Evolutionary conservation across 805 yeast genomes (phyloP).

Genomic region (Saccharomycopsis guyanensis): DNA sequence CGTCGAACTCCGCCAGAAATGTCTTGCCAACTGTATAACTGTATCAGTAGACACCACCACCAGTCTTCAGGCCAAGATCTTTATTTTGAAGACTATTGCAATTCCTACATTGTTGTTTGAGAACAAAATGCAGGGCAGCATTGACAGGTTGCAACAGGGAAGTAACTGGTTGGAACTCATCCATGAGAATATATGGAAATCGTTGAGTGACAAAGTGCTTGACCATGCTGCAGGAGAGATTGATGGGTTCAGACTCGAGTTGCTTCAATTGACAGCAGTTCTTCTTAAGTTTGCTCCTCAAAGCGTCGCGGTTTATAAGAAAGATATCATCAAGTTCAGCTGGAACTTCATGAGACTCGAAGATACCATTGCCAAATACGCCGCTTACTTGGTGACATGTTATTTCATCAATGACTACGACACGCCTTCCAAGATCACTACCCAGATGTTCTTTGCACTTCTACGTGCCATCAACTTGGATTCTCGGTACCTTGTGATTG

Average conservation of each 20-base stretch:
- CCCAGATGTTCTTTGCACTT: slow-evolving; percentile 87
- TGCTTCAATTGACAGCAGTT: slow-evolving; percentile 74
- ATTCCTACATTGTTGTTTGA: slow-evolving; percentile 62
- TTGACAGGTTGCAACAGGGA: slow-evolving; percentile 40
- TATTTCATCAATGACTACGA: slow-evolving; percentile 82
- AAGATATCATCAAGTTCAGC: slow-evolving; percentile 84
- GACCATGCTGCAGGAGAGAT: slow-evolving; percentile 56
- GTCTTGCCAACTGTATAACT: slow-evolving; percentile 44
- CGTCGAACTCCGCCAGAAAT: slow-evolving; percentile 38
- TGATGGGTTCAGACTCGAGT: slow-evolving; percentile 68
- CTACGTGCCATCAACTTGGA: slow-evolving; percentile 80
- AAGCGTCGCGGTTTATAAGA: slow-evolving; percentile 50
- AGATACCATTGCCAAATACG: slow-evolving; percentile 82
- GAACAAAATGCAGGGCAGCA: slow-evolving; percentile 40
- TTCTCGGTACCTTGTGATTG: slow-evolving; percentile 72
- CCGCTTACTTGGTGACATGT: slow-evolving; percentile 84
- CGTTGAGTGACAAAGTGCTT: slow-evolving; percentile 43
- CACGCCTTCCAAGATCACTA: slow-evolving; percentile 80
- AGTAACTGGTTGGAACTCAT: slow-evolving; percentile 58
- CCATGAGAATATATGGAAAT: slow-evolving; percentile 66
- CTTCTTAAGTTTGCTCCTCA: slow-evolving; percentile 63
- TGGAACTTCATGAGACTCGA: slow-evolving; percentile 91
- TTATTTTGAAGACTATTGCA: slow-evolving; percentile 52
- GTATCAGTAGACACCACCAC: slow-evolving; percentile 39
- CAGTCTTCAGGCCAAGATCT: slow-evolving; percentile 48